Conservation (phyloP, 495 filamentous ascomycete species). For the Sordaria brevicollis region DNA sequence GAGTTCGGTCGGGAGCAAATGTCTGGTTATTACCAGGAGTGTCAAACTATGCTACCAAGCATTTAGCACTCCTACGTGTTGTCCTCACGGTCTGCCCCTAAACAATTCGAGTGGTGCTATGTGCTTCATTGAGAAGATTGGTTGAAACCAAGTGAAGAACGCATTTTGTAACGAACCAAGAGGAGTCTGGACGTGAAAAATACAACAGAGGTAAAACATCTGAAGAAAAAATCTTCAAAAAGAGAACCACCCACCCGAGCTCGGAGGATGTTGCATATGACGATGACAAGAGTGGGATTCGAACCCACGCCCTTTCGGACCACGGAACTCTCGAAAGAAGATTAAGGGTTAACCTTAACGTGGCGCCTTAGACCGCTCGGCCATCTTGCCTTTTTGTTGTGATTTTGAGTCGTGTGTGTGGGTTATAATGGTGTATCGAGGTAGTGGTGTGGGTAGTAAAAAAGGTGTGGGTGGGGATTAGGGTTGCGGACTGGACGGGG, state of each 20-base stretch:
- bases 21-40: neutral
- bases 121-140: too few relatives aligned
- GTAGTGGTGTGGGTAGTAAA: neutral
- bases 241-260: too few relatives aligned
- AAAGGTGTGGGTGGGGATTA: neutral
- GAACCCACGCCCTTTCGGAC: conserved; percentile 28
- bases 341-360: neutral
- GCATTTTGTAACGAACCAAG: too few relatives aligned
- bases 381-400: neutral
- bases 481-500: neutral
- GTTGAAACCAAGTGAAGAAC: too few relatives aligned
- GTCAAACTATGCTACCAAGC: neutral
- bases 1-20: neutral
- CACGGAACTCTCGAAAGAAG: conserved; percentile 5
- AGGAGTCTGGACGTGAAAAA: too few relatives aligned
- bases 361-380: neutral
- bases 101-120: neutral
- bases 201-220: too few relatives aligned
- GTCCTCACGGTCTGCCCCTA: neutral
- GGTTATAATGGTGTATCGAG: neutral
- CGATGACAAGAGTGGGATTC: conserved; percentile 27
- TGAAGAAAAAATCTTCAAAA: too few relatives aligned
- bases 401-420: neutral
- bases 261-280: too few relatives aligned
- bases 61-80: neutral